Evolutionary conservation across 495 filamentous ascomycete species (phyloP).

Genomic region (Daldinia decipiens): DNA sequence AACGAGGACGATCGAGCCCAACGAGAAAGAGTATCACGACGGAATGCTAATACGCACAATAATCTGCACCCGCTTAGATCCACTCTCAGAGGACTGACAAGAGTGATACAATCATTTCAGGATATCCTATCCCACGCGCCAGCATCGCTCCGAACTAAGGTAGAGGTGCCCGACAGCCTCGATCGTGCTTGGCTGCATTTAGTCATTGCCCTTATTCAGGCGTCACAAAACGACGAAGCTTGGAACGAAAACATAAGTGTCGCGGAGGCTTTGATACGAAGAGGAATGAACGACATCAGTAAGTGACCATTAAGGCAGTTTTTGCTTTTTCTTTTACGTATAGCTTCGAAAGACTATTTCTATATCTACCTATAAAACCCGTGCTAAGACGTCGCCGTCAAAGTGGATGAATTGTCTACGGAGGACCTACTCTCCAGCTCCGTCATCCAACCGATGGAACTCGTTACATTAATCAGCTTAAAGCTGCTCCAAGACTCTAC

Average conservation of each 20-base stretch:
- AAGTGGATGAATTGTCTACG: conserved; percentile 30
- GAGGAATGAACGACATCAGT: conserved; percentile 35
- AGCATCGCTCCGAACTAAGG: conserved; percentile 17
- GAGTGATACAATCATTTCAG: conserved; percentile 40
- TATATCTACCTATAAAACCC: not conserved
- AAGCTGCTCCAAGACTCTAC: conserved; percentile 49
- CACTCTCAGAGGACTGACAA: conserved; percentile 33
- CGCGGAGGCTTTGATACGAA: conserved; percentile 32
- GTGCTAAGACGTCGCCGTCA: conserved; percentile 5
- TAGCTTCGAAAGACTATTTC: not conserved
- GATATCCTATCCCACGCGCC: conserved; percentile 40
- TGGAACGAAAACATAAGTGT: conserved; percentile 36
- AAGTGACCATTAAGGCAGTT: conserved; percentile 7
- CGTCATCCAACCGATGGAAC: conserved; percentile 51
- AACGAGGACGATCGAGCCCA: not conserved
- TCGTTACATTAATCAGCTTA: conserved; percentile 49
- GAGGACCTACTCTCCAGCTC: conserved; percentile 42
- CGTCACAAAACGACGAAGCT: conserved; percentile 22
- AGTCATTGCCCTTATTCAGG: conserved; percentile 45
- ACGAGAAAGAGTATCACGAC: not conserved
- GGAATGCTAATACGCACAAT: not conserved
- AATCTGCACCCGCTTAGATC: conserved; percentile 20
- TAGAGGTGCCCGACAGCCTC: conserved; percentile 47
- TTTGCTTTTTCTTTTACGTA: conserved; percentile 5
- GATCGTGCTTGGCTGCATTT: conserved; percentile 49